A percentile compares a stretch with the other conserved stretches of the same genome.
These are phyloP conservation scores for Kwoniella botswanensis DNA, from an alignment of 768 basidiomycete species.

Conservation along the genomic window DNA sequence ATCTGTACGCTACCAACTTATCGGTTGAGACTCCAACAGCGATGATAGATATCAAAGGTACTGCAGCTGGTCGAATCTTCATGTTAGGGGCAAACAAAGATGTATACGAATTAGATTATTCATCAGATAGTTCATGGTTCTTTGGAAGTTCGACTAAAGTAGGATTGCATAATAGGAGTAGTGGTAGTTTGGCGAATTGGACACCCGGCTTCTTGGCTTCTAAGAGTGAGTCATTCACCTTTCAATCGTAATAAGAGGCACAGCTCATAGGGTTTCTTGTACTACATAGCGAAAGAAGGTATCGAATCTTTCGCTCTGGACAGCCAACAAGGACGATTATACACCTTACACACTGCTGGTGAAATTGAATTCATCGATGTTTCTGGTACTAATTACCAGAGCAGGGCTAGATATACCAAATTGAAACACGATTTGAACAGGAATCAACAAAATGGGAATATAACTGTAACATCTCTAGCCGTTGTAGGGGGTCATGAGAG, in stretches of 20 bases:
- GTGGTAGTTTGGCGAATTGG: conserved; percentile 76
- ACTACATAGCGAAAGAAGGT: conserved; percentile 41
- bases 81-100: conserved; percentile 83
- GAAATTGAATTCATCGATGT: conserved; percentile 51
- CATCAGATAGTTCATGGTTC: conserved; percentile 90
- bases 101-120: conserved; percentile 90
- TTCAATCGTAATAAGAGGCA: too few species aligned
- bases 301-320: conserved; percentile 53
- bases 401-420: conserved; percentile 31
- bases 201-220: conserved; percentile 74
- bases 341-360: conserved; percentile 50
- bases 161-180: conserved; percentile 83
- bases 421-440: conserved; percentile 15
- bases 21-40: conserved; percentile 63
- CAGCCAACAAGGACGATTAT: conserved; percentile 49
- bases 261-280: background rate
- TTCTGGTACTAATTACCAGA: conserved; percentile 32
- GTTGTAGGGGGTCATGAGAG: conserved; percentile 72
- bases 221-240: conserved; percentile 62
- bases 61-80: conserved; percentile 83
- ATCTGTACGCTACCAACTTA: conserved; percentile 88
- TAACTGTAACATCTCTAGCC: conserved; percentile 67
- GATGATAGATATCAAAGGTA: conserved; percentile 83
- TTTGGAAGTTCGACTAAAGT: conserved; percentile 68
- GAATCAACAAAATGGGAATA: conserved; percentile 16